Percentiles rank a stretch among this genome's conserved stretches.
Conservation (phyloP, 2,329 filamentous ascomycete species). For the Tolypocladium pustulatum region DNA sequence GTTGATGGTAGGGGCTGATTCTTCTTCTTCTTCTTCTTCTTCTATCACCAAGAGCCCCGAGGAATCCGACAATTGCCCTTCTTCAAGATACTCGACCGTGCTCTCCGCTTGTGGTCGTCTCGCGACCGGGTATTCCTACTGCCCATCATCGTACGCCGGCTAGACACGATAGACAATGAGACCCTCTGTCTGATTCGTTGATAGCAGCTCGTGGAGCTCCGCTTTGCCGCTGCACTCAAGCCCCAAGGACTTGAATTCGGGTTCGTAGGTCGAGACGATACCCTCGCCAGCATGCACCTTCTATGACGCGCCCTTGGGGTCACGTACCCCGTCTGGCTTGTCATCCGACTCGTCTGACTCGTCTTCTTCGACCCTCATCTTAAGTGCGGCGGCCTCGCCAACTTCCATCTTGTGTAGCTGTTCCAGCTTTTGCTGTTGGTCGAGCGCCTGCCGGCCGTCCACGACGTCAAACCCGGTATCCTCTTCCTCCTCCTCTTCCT, state of each 20-base stretch:
- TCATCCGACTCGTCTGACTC: constrained; percentile 27
- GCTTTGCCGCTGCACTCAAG: not conserved
- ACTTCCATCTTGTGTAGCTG: constrained; percentile 51
- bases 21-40: not conserved
- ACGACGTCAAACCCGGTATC: constrained; percentile 33
- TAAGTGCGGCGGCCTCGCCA: constrained; percentile 43
- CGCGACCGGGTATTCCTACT: not conserved
- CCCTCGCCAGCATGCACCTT: constrained; percentile 11
- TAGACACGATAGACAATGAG: not conserved
- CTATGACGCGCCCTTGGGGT: constrained; percentile 19
- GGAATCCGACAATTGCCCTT: not conserved
- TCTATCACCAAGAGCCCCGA: not conserved
- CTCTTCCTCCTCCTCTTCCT: constrained; percentile 27
- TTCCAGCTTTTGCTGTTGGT: constrained; percentile 37
- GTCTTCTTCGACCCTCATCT: constrained; percentile 25
- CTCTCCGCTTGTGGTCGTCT: not conserved
- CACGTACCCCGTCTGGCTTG: constrained; percentile 8
- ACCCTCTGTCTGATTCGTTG: not conserved
- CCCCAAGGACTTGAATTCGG: not conserved
- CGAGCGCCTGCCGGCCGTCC: constrained; percentile 30
- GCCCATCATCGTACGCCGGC: not conserved
- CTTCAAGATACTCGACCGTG: not conserved
- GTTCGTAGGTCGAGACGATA: not conserved
- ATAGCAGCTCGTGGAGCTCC: not conserved
- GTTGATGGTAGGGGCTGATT: no score